Evolutionary conservation across 495 filamentous ascomycete species (phyloP).

Genomic region (Poronia punctata): DNA sequence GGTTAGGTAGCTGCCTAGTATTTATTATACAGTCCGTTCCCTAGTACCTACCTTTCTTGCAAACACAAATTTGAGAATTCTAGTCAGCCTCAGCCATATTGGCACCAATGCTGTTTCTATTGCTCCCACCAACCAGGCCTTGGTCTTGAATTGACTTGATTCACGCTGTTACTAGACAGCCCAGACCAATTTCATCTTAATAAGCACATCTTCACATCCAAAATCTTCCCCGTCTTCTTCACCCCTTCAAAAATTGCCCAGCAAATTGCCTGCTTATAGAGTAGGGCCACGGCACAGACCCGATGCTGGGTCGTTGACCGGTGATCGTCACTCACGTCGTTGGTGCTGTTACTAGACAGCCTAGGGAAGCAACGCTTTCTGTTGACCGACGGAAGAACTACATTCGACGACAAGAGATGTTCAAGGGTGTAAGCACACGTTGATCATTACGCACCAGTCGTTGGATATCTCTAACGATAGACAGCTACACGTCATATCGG

Average conservation of each 20-base stretch:
- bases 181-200: neutral
- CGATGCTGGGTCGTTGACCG: constrained; percentile 4
- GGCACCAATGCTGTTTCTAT: too few relatives aligned
- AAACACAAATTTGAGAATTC: too few relatives aligned
- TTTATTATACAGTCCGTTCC: too few relatives aligned
- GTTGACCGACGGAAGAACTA: neutral
- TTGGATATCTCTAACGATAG: neutral
- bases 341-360: constrained; percentile 27
- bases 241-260: neutral
- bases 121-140: neutral
- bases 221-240: neutral
- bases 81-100: too few relatives aligned
- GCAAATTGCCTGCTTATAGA: too few relatives aligned
- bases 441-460: neutral
- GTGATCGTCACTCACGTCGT: neutral
- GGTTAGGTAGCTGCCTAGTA: too few relatives aligned
- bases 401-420: constrained; percentile 10
- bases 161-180: constrained; percentile 13
- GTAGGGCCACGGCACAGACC: neutral
- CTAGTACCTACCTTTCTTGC: too few relatives aligned
- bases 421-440: constrained; percentile 3
- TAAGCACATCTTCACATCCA: neutral
- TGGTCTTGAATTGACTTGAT: neutral
- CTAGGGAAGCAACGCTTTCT: constrained; percentile 3
- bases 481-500: neutral